Evolutionary conservation across 2,329 filamentous ascomycete genomes (phyloP), one percentile per base, ranked within the genome.

Genomic region (Macrophomina pseudophaseolina): DNA sequence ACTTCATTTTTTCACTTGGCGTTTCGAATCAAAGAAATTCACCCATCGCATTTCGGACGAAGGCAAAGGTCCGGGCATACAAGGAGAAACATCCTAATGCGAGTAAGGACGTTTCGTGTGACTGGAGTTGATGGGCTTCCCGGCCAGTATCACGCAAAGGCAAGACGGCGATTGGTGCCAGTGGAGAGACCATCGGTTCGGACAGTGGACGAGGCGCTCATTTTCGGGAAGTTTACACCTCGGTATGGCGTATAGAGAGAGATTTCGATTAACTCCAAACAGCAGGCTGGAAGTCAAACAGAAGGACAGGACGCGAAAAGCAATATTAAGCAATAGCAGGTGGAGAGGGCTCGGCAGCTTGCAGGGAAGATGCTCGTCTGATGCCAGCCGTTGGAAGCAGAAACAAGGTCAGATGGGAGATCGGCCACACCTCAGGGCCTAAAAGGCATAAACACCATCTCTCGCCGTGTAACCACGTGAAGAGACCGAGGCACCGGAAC

Each of bases 361-460:
- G 56, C 42, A 60, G 56, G 56, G 56, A 60, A 60, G 42, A 60
- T 60, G 56, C 56, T 35, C 28, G 56, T 28, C 40, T 23, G 16
- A 60, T 60, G 42, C 56, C 30, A 18, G 40, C 16, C 14, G 28
- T 48, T 18, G 16, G 28, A 18, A 33, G 42, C 40, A 48, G n/a
- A 48, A 58, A 58, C 54, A 58, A 58, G 38, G 35, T 44, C 44
- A 58, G 40, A 23, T 12, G 30, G 38, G 18, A 60, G 56, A 60
- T 60, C 42, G 40, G n/a, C 40, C 56, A 35, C 42, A 33, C 42
- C 40, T 33, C 28, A n/a, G 42, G 56, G 40, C 56, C 16, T 60
- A 33, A 60, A 48, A 53, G 12, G 56, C 42, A 58, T 44, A 30
- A 42, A 18, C 5, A 11, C 11, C 18, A 16, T 38, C 14, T 33